phyloP scores from a whole-genome alignment of 2,329 filamentous ascomycete genomes.

The Fusarium albosuccineum region DNA sequence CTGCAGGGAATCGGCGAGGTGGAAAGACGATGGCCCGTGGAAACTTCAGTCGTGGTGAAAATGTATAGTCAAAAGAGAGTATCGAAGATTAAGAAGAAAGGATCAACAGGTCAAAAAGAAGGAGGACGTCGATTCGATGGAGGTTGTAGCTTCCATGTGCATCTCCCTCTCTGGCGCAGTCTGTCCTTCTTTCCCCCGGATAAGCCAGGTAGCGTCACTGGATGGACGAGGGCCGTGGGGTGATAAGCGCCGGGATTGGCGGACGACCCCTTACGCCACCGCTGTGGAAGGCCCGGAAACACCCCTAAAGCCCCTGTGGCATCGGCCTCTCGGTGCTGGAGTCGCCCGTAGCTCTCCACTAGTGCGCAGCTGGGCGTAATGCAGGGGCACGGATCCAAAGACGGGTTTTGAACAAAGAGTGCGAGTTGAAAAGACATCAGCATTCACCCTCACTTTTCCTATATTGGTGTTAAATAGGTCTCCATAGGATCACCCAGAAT shows the following conservation, averaged over 20 bases:
- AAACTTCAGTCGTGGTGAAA: background rate
- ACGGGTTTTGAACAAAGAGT: conserved; percentile 2
- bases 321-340: conserved; percentile 34
- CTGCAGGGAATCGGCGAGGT: conserved; percentile 6
- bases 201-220: conserved; percentile 40
- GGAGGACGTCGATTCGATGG: conserved; percentile 10
- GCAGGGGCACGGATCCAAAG: conserved; percentile 36
- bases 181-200: conserved; percentile 42
- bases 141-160: conserved; percentile 22
- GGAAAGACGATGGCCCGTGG: conserved; percentile 14
- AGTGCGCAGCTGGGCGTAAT: conserved; percentile 21
- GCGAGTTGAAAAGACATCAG: background rate
- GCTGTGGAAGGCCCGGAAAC: conserved; percentile 11
- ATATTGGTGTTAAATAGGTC: background rate
- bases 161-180: conserved; percentile 18
- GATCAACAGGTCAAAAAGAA: conserved; percentile 31
- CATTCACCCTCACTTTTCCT: background rate
- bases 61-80: conserved; percentile 5
- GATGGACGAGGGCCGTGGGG: conserved; percentile 25
- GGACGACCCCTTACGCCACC: conserved; percentile 23
- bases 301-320: conserved; percentile 20
- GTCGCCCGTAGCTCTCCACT: conserved; percentile 26
- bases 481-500: background rate
- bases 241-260: conserved; percentile 44
- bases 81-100: conserved; percentile 2